Percentiles rank a stretch among this genome's conserved stretches.
phyloP scores from a whole-genome alignment of 2,329 filamentous ascomycete species.

The Seiridium cupressi region DNA sequence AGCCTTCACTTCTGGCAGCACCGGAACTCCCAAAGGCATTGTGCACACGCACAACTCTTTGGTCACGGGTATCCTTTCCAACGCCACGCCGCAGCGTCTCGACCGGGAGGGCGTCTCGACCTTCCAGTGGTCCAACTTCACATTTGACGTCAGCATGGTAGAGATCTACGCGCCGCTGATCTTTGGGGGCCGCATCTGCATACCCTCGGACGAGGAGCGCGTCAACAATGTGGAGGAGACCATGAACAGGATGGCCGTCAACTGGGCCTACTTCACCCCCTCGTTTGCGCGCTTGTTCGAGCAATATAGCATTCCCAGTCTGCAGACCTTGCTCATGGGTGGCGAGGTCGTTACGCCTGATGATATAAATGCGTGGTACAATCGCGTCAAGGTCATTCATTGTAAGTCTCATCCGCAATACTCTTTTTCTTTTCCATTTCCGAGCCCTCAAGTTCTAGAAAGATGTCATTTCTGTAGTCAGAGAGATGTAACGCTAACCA shows the following conservation, averaged over 20 bases:
- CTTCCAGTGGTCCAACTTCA: conserved; percentile 1
- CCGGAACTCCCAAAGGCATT: conserved; percentile 49
- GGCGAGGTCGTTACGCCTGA: conserved; percentile 17
- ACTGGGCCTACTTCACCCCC: conserved; percentile 1
- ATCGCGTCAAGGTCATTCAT: conserved; percentile 1
- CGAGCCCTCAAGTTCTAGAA: background rate
- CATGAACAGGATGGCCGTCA: conserved; percentile 1
- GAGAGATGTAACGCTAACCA: background rate
- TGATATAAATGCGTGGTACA: background rate
- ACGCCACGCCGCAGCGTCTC: background rate
- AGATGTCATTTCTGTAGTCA: background rate
- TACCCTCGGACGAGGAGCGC: conserved; percentile 5
- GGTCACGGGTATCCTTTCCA: background rate
- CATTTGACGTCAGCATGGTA: conserved; percentile 2
- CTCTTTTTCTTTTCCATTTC: background rate
- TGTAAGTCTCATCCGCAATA: background rate
- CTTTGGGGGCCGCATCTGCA: background rate
- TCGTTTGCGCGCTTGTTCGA: background rate
- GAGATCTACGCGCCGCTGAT: conserved; percentile 4
- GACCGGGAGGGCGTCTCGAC: conserved; percentile 1
- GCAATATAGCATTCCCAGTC: conserved; percentile 8
- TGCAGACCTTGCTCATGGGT: conserved; percentile 13
- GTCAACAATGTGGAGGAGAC: background rate
- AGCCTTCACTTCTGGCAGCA: conserved; percentile 53
- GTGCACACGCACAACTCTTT: conserved; percentile 21